These are phyloP conservation scores for Sporothrix protearum DNA, from an alignment of 2,329 filamentous ascomycete species.

Conservation along the genomic window DNA sequence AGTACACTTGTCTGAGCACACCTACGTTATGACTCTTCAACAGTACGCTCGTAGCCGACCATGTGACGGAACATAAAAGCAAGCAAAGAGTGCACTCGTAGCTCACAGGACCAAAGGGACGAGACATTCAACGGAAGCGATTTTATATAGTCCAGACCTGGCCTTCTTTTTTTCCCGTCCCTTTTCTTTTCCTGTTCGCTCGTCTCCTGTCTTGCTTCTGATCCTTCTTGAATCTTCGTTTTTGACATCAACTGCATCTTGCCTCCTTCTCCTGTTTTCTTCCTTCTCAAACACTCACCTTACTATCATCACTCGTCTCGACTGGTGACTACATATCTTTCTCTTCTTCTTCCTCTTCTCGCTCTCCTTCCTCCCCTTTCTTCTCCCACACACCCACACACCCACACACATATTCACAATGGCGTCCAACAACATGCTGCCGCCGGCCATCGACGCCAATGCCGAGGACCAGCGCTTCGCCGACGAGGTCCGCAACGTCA, in stretches of 20 bases:
- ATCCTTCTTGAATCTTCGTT: too few relatives aligned
- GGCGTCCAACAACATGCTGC: conserved; percentile 62
- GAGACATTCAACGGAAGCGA: conserved; percentile 17
- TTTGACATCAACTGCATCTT: neutral
- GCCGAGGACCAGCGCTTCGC: conserved; percentile 65
- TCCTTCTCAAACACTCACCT: neutral
- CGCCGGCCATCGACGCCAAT: conserved; percentile 53
- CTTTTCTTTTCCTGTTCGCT: neutral
- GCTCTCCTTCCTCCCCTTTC: neutral
- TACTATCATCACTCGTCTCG: neutral
- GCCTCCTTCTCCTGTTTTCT: neutral
- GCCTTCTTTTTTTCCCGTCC: neutral
- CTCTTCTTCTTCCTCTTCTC: neutral
- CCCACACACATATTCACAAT: conserved; percentile 37
- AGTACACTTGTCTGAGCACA: too few relatives aligned
- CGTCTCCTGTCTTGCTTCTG: neutral
- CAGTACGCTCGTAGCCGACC: conserved; percentile 24
- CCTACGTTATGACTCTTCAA: neutral
- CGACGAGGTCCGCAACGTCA: conserved; percentile 80
- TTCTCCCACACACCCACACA: neutral
- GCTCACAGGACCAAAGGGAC: conserved; percentile 1
- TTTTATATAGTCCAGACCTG: conserved; percentile 21
- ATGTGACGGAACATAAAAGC: conserved; percentile 26
- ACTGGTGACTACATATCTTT: neutral
- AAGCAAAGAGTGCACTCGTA: neutral